Evolutionary conservation across 768 basidiomycete species (phyloP).

Genomic region (Cyclocybe aegerita): DNA sequence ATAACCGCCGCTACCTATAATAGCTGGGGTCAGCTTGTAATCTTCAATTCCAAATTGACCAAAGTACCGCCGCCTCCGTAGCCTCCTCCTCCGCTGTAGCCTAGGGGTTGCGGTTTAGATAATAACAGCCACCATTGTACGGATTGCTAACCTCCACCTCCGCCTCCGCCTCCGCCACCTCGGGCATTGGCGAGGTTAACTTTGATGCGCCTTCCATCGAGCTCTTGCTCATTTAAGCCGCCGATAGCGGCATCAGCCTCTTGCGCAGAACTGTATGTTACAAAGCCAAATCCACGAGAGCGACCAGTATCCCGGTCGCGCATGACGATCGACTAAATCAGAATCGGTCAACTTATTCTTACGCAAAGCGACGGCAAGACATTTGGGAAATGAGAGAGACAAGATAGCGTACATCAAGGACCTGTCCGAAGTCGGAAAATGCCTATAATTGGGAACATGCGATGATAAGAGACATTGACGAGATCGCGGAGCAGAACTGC

Average conservation of each 20-base stretch:
- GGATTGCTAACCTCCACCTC: slow-evolving; percentile 32
- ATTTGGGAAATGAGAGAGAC: slow-evolving; percentile 27
- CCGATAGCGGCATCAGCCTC: slow-evolving; percentile 82
- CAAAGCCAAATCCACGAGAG: slow-evolving; percentile 97
- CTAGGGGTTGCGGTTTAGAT: slow-evolving; percentile 7
- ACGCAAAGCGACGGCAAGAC: slow-evolving; percentile 21
- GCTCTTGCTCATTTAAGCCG: slow-evolving; percentile 82
- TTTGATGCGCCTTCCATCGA: slow-evolving; percentile 91
- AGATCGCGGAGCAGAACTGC: slow-evolving; percentile 31
- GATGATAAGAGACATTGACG: slow-evolving; percentile 47
- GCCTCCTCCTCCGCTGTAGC: slow-evolving; percentile 24
- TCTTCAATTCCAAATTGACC: slow-evolving; percentile 3
- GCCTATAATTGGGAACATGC: slow-evolving; percentile 64
- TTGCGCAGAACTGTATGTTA: slow-evolving; percentile 59
- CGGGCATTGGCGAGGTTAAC: slow-evolving; percentile 82
- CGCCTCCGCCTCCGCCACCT: slow-evolving; percentile 52
- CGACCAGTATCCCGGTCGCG: slow-evolving; percentile 97
- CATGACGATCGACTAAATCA: slow-evolving; percentile 90
- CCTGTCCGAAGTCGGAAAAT: slow-evolving; percentile 78
- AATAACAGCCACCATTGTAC: not conserved
- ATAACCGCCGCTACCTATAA: slow-evolving; percentile 14
- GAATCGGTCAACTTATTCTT: slow-evolving; percentile 40
- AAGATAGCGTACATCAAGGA: slow-evolving; percentile 86
- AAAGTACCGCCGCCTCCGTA: slow-evolving; percentile 17
- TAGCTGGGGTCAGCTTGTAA: not conserved